Evolutionary conservation across 495 filamentous ascomycete genomes (phyloP).

Genomic region (Penicillium herquei): DNA sequence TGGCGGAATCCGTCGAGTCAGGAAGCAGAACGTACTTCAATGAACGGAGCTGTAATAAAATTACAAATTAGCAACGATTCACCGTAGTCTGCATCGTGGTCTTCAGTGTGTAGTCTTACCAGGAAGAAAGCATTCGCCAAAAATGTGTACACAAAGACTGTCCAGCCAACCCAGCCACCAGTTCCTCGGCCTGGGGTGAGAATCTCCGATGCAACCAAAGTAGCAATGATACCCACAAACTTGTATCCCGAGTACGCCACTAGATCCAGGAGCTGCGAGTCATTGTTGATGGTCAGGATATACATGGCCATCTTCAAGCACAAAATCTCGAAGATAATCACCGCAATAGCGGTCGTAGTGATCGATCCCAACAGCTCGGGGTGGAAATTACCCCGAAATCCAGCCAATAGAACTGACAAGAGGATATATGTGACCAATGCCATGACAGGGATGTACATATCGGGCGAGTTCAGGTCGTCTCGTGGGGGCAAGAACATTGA

Average conservation of each 20-base stretch:
- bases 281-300: conserved; percentile 86
- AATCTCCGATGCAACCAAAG: conserved; percentile 72
- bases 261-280: conserved; percentile 82
- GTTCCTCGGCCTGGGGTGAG: conserved; percentile 75
- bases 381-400: conserved; percentile 88
- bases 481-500: conserved; percentile 91
- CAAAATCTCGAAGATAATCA: conserved; percentile 83
- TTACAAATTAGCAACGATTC: conserved; percentile 17
- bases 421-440: conserved; percentile 97
- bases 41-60: conserved; percentile 79
- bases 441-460: conserved; percentile 94
- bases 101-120: conserved; percentile 56
- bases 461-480: conserved; percentile 94
- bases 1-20: conserved; percentile 65
- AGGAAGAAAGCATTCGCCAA: conserved; percentile 93
- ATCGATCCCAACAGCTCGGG: conserved; percentile 89
- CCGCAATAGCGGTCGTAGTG: conserved; percentile 75
- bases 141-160: conserved; percentile 86
- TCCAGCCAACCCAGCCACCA: conserved; percentile 84
- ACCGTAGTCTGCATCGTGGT: not conserved
- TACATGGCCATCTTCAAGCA: conserved; percentile 90
- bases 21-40: conserved; percentile 94
- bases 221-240: conserved; percentile 93
- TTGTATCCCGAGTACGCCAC: conserved; percentile 98
- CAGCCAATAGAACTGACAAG: conserved; percentile 82